Evolutionary conservation across 176 grass and related monocot genomes (phyloP).

Genomic region (Miscanthus lutarioriparius): DNA sequence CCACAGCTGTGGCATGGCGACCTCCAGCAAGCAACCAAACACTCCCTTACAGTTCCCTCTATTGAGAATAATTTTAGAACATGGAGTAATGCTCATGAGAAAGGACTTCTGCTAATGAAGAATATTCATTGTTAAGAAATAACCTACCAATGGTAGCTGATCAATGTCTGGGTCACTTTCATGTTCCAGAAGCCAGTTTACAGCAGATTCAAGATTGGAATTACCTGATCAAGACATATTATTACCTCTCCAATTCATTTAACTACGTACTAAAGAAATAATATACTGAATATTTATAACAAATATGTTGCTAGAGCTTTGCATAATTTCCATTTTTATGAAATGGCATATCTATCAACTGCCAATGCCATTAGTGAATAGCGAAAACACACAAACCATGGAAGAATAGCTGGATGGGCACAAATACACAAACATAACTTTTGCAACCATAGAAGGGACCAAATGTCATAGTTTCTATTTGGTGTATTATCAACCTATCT

Average conservation of each 20-base stretch:
- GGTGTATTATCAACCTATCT: background rate
- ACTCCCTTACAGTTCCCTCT: background rate
- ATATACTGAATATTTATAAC: slow-evolving; percentile 19
- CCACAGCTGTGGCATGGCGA: too few relatives aligned
- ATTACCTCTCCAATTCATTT: slow-evolving; percentile 32
- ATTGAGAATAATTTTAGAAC: slow-evolving; percentile 9
- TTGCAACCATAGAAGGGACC: background rate
- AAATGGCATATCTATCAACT: slow-evolving; percentile 13
- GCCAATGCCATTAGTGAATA: slow-evolving; percentile 1
- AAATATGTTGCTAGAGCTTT: slow-evolving; percentile 12
- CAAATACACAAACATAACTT: background rate
- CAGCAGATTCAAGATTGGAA: slow-evolving; percentile 65
- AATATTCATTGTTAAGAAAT: slow-evolving; percentile 23
- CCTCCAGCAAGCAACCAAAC: too few relatives aligned
- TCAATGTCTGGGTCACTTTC: slow-evolving; percentile 89
- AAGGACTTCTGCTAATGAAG: slow-evolving; percentile 7
- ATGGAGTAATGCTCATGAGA: slow-evolving; percentile 11
- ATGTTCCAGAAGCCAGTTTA: slow-evolving; percentile 91
- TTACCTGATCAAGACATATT: slow-evolving; percentile 52
- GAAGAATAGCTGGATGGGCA: background rate
- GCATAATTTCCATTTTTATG: slow-evolving; percentile 3
- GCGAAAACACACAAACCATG: background rate
- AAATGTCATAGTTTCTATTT: background rate
- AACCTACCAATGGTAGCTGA: slow-evolving; percentile 65
- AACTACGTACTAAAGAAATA: slow-evolving; percentile 6